Evolutionary conservation across 768 basidiomycete species (phyloP).

Genomic region (Coprinopsis marcescibilis): DNA sequence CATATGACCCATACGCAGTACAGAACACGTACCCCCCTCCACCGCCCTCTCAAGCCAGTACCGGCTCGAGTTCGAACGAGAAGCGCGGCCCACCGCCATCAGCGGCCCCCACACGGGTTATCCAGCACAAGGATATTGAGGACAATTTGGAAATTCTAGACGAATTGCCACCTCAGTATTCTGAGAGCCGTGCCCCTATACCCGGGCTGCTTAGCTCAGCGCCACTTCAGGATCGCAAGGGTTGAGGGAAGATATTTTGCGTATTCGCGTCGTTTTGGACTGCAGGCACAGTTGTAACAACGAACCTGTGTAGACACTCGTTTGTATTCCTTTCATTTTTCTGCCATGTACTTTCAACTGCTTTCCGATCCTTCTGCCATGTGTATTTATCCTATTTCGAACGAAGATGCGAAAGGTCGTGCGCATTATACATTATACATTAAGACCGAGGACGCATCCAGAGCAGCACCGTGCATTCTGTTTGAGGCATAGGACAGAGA

Average conservation of each 20-base stretch:
- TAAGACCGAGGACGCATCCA: too few relatives aligned
- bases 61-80: neutral
- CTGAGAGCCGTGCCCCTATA: slow-evolving; percentile 22
- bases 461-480: neutral
- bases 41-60: neutral
- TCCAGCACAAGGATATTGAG: slow-evolving; percentile 26
- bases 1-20: too few relatives aligned
- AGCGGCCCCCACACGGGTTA: slow-evolving; percentile 13
- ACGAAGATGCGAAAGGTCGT: too few relatives aligned
- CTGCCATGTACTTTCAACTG: too few relatives aligned
- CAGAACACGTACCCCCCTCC: neutral
- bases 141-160: slow-evolving; percentile 17
- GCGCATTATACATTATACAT: too few relatives aligned
- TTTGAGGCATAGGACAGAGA: neutral
- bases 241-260: neutral
- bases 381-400: too few relatives aligned
- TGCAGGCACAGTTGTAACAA: neutral
- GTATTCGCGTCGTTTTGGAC: neutral
- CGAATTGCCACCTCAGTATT: slow-evolving; percentile 28
- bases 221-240: slow-evolving; percentile 5
- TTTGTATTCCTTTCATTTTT: neutral
- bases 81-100: slow-evolving; percentile 3
- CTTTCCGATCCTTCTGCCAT: too few relatives aligned
- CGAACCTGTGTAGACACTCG: too few relatives aligned
- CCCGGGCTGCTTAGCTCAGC: slow-evolving; percentile 15